Percentiles rank a stretch among this genome's conserved stretches.
These are phyloP conservation scores for Myotisia sp. DNA, from an alignment of 2,329 filamentous ascomycete genomes.

Conservation along the genomic window DNA sequence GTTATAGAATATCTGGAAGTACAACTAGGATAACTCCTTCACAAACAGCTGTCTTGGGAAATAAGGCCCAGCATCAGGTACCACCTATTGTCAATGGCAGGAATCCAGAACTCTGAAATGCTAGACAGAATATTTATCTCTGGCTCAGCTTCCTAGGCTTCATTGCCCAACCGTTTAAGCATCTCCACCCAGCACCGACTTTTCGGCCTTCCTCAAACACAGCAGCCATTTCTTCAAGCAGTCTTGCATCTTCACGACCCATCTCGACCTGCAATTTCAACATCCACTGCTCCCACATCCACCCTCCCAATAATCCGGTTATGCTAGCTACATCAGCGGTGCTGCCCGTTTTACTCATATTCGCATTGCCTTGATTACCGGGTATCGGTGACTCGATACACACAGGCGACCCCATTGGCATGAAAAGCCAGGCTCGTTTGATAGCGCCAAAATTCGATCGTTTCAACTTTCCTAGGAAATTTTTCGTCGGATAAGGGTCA, in stretches of 20 bases:
- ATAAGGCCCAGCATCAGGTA: too few relatives aligned
- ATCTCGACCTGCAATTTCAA: constrained; percentile 78
- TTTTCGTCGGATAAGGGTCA: constrained; percentile 68
- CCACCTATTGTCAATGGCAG: too few relatives aligned
- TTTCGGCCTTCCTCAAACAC: constrained; percentile 48
- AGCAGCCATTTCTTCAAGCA: constrained; percentile 42
- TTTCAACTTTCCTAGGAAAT: constrained; percentile 60
- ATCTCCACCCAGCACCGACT: constrained; percentile 44
- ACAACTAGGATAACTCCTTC: too few relatives aligned
- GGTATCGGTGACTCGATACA: constrained; percentile 10
- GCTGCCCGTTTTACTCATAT: constrained; percentile 44
- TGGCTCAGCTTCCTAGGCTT: constrained; percentile 38
- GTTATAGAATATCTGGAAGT: too few relatives aligned
- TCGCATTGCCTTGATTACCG: constrained; percentile 27
- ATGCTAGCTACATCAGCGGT: constrained; percentile 59
- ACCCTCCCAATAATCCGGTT: constrained; percentile 68
- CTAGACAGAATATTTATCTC: too few relatives aligned
- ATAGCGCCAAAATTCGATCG: constrained; percentile 65
- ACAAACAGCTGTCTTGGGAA: too few relatives aligned
- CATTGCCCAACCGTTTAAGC: constrained; percentile 45
- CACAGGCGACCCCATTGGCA: constrained; percentile 55
- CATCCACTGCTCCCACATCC: constrained; percentile 95
- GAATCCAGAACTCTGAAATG: too few relatives aligned
- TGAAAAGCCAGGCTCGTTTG: constrained; percentile 74
- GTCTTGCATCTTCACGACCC: constrained; percentile 45